These are phyloP conservation scores for Erodium maritimum DNA, from an alignment of 345 rosid species.

Conservation along the genomic window DNA sequence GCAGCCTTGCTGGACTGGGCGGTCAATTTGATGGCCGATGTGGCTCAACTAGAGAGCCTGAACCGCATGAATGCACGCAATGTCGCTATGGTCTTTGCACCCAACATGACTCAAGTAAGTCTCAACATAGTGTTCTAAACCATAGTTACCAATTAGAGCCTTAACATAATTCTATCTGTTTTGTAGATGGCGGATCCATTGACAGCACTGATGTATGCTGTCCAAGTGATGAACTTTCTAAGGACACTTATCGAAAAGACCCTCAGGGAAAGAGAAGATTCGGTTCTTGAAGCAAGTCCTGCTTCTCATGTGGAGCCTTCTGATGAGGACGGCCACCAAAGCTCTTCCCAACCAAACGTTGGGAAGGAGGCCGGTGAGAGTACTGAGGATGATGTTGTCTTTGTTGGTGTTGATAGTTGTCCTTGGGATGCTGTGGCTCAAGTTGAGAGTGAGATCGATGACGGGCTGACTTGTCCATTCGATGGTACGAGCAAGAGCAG, in stretches of 20 bases:
- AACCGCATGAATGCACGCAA: constrained; percentile 98
- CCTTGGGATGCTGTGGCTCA: constrained; percentile 18
- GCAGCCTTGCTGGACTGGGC: constrained; percentile 90
- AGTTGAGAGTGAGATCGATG: constrained; percentile 17
- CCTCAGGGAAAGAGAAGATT: constrained; percentile 57
- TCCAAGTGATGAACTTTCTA: constrained; percentile 94
- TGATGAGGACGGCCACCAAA: constrained; percentile 51
- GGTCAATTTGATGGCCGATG: constrained; percentile 92
- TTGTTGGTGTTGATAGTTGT: constrained; percentile 14
- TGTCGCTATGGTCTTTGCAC: constrained; percentile 93
- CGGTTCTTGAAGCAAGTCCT: constrained; percentile 28
- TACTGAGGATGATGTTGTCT: constrained; percentile 16
- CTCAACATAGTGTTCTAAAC: neutral
- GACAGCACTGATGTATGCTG: constrained; percentile 93
- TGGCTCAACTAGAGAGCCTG: constrained; percentile 63
- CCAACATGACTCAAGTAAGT: constrained; percentile 74
- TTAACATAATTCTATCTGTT: neutral
- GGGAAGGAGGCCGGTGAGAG: constrained; percentile 22
- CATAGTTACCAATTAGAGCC: too few relatives aligned
- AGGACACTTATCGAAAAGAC: constrained; percentile 57
- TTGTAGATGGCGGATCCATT: constrained; percentile 94
- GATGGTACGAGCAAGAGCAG: constrained; percentile 13
- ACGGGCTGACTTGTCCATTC: constrained; percentile 9
- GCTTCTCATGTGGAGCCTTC: constrained; percentile 37
- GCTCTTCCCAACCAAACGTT: constrained; percentile 27